Percentiles rank a stretch among this genome's conserved stretches.
phyloP scores from a whole-genome alignment of 1,284 basidiomycete species.

The Tylopilus sp. region DNA sequence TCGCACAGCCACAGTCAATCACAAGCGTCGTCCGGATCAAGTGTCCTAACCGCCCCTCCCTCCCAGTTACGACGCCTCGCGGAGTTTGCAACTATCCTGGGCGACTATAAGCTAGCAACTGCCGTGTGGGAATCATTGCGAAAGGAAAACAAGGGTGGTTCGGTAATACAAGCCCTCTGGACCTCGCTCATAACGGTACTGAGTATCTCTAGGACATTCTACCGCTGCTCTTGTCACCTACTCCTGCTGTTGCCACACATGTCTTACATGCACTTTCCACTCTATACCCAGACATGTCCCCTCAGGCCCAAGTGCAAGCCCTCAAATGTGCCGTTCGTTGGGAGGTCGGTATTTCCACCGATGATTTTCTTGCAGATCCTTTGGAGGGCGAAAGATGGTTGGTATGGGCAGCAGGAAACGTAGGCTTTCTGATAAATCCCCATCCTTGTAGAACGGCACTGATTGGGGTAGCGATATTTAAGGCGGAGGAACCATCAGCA shows the following conservation, averaged over 20 bases:
- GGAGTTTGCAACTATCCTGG: conserved; percentile 91
- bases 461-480: conserved; percentile 30
- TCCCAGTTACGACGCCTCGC: conserved; percentile 83
- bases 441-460: conserved; percentile 14
- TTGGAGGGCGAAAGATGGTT: conserved; percentile 78
- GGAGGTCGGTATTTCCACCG: conserved; percentile 59
- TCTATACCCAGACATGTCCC: conserved; percentile 50
- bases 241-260: conserved; percentile 55
- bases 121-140: conserved; percentile 83
- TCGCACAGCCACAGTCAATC: conserved; percentile 37
- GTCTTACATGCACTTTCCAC: conserved; percentile 55
- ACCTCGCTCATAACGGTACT: conserved; percentile 8
- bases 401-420: conserved; percentile 74
- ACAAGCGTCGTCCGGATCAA: conserved; percentile 34
- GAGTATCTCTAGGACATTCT: conserved; percentile 58
- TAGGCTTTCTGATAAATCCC: conserved; percentile 35
- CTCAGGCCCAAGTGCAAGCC: conserved; percentile 60
- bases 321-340: conserved; percentile 68
- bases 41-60: conserved; percentile 38
- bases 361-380: conserved; percentile 52
- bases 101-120: conserved; percentile 85
- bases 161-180: conserved; percentile 40
- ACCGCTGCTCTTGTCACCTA: conserved; percentile 64
- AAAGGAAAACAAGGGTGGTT: conserved; percentile 76
- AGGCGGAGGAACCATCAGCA: conserved; percentile 78